Evolutionary conservation across 176 grass and related monocot species (phyloP), one percentile per base, ranked within the genome.

Genomic region (Aegilops sharonensis): DNA sequence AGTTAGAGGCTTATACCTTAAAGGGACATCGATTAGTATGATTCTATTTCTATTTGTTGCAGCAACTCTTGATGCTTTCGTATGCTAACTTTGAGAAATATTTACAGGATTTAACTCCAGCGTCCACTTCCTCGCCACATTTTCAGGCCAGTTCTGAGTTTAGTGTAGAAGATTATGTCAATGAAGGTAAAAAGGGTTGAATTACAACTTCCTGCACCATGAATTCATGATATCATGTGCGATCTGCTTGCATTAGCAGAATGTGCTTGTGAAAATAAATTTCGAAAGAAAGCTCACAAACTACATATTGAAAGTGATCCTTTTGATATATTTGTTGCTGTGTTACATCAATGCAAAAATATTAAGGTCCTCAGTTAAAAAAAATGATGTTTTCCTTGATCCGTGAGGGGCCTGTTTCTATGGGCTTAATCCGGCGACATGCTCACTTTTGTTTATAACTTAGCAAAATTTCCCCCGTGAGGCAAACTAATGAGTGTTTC

Each of bases 111-210:
- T 25, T 25, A 25, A 25, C 85, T 27, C 32, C 25, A 40, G 78
- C 45, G 11, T 80, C 68, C 42, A 87, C 81, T 68, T 91, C 91
- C 29, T 85, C 77, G 61, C 25, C 25, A 25, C 25, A 89, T 81
- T 89, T 75, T 30, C 72, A 64, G 40, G 78, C 82, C 31, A 77
- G 81, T 86, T 79, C 83, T 68, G 82, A 91, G 36, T 77, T 88
- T 14, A 86, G 68, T 75, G 13, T 71, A 67, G 35, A 72, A 62
- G 74, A 83, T 89, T 57, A 89, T 48, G 43, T 66, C 34, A 89
- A 84, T 83, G 81, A 60, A 91, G 89, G 91, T 90, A 92, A 70
- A 29, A 30, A 81, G 62, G 66, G 15, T 43, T 31, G 25, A 25
- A 25, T 25, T 25, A 25, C 25, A 25, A 25, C 10, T 68, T 34